These are phyloP conservation scores for Aaosphaeria pasadenensis DNA, from an alignment of 2,329 filamentous ascomycete genomes.

Conservation along the genomic window DNA sequence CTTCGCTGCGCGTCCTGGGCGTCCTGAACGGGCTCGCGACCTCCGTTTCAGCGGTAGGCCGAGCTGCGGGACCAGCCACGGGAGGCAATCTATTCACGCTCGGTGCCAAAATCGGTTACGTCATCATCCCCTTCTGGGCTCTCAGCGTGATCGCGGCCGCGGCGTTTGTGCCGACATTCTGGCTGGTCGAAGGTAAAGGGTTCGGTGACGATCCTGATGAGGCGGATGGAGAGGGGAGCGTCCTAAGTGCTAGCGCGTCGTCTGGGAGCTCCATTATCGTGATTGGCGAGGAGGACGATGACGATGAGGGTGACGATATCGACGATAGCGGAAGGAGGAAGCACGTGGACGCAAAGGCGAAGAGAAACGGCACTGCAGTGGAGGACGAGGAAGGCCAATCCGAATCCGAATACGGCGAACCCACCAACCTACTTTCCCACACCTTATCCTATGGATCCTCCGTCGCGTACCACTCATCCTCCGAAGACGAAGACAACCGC, in stretches of 20 bases:
- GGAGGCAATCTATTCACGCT: slow-evolving; percentile 71
- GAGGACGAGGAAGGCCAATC: slow-evolving; percentile 10
- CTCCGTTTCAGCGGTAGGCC: slow-evolving; percentile 73
- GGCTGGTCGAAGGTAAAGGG: slow-evolving; percentile 71
- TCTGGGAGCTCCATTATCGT: slow-evolving; percentile 2
- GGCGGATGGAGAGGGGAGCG: slow-evolving; percentile 33
- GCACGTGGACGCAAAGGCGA: slow-evolving; percentile 4
- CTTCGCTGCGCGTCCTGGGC: slow-evolving; percentile 72
- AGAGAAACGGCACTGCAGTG: neutral
- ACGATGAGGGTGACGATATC: slow-evolving; percentile 1
- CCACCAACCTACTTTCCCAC: slow-evolving; percentile 32
- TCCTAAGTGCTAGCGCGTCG: slow-evolving; percentile 7
- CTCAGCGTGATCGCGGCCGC: slow-evolving; percentile 62
- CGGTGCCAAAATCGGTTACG: slow-evolving; percentile 72
- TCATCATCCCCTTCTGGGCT: slow-evolving; percentile 79
- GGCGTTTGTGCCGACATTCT: slow-evolving; percentile 70
- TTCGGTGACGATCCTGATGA: slow-evolving; percentile 44
- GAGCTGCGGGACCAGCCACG: slow-evolving; percentile 74
- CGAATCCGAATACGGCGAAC: slow-evolving; percentile 40
- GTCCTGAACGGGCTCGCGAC: slow-evolving; percentile 92
- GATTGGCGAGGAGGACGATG: slow-evolving; percentile 13
- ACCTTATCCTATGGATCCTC: slow-evolving; percentile 2
- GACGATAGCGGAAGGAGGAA: too few relatives aligned
- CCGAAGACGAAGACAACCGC: too few relatives aligned
- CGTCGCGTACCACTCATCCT: too few relatives aligned